These are phyloP conservation scores for Ophiostoma sp. DNA, from an alignment of 2,329 filamentous ascomycete species.

Conservation along the genomic window DNA sequence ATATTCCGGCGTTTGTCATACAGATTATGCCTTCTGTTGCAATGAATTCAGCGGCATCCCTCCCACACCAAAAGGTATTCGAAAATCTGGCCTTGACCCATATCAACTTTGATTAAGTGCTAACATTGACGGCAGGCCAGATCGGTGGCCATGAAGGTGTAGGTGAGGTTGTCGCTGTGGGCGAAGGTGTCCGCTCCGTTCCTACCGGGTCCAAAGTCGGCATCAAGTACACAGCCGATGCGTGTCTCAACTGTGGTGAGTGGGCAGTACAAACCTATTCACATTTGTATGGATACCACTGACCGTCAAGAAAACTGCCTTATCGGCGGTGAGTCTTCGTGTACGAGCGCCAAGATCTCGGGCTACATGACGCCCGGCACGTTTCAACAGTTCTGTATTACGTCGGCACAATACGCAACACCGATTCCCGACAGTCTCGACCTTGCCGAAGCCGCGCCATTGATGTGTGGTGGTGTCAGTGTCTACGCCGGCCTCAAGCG, in stretches of 20 bases:
- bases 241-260: not conserved
- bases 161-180: not conserved
- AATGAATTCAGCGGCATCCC: constrained; percentile 1
- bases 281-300: not conserved
- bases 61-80: not conserved
- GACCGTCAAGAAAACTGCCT: not conserved
- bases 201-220: not conserved
- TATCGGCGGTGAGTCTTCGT: constrained; percentile 2
- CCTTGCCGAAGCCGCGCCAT: constrained; percentile 31
- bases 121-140: not conserved
- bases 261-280: not conserved
- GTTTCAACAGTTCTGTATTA: constrained; percentile 33
- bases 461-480: constrained; percentile 32
- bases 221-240: constrained; percentile 2
- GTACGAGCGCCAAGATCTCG: constrained; percentile 24
- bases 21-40: not conserved
- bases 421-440: constrained; percentile 34
- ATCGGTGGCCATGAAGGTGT: constrained; percentile 3
- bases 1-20: constrained; percentile 1
- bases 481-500: constrained; percentile 28
- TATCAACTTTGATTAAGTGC: too few relatives aligned
- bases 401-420: constrained; percentile 45
- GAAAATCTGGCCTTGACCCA: not conserved
- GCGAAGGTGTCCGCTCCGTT: not conserved
- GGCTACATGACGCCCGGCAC: constrained; percentile 29